Evolutionary conservation across 345 rosid genomes (phyloP), one percentile per base, ranked within the genome.

Genomic region (Linum trigynum): DNA sequence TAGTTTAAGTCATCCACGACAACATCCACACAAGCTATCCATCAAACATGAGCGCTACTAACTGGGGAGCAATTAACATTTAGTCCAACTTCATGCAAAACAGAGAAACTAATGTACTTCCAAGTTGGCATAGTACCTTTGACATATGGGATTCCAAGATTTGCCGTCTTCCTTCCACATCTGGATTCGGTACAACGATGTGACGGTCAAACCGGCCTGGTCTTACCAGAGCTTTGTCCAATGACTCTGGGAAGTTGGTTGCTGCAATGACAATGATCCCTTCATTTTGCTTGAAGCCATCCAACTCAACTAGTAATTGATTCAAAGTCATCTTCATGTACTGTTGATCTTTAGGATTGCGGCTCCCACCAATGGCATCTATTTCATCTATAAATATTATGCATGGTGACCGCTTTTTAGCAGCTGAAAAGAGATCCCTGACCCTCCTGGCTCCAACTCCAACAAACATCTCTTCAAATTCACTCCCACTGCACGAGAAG

Each of bases 401-500:
- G 71, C 97, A 95, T 36, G 99, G 99, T 0, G 96, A 85, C 65
- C 91, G 79, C 78, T 91, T 94, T 85, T 91, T 94, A n/a, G 95
- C 99, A 73, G 99, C 99, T n/a, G 95, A 74, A 74, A 94, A 94
- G 63, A 94, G 97, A 79, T 94, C 97, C 76, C 99, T 87, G 43
- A 94, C 97, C 72, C 97, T 82, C 68, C 95, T 79, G 48, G 99
- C 99, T 81, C 99, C 99, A 74, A 88, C 99, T 16, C 97, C 99
- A 71, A 94, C 99, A 80, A 88, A 94, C 96, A 94, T 88, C 81
- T 94, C 99, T 72, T 94, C 99, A 64, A 94, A 94, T 75, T 94
- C 99, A 64, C 99, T 94, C 63, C 99, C 99, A 70, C 99, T 94
- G 87, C 97, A 88, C 23, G 96, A 94, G 80, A 88, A 94, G 82